Percentiles rank a stretch among this genome's conserved stretches.
phyloP scores from a whole-genome alignment of 2,329 filamentous ascomycete species.

The Waltergamsia citrina region DNA sequence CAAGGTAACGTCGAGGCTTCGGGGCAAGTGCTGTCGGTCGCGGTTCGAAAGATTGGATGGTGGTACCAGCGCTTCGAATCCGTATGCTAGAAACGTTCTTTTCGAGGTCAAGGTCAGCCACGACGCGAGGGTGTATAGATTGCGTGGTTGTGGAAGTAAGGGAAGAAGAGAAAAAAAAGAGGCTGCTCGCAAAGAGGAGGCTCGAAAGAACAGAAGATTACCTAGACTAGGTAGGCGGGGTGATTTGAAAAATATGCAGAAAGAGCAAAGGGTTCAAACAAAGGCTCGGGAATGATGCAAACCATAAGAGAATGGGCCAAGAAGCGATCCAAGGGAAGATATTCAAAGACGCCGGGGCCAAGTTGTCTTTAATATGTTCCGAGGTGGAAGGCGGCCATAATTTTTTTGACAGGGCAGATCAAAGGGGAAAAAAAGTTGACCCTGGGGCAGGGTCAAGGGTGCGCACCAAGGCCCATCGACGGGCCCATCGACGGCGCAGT shows the following conservation, averaged over 20 bases:
- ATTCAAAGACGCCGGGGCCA: conserved; percentile 2
- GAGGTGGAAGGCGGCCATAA: neutral
- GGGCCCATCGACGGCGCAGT: conserved; percentile 1
- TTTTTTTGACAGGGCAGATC: neutral
- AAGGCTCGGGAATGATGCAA: no score
- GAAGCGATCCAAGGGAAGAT: neutral
- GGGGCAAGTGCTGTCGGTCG: no score
- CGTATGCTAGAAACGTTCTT: no score
- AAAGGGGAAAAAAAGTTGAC: conserved; percentile 3
- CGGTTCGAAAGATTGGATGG: no score
- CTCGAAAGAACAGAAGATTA: neutral
- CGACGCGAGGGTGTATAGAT: conserved; percentile 2
- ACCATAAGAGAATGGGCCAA: neutral
- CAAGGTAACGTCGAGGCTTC: no score
- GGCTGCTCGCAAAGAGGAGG: neutral
- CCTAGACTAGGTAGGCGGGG: neutral
- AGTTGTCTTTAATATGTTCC: conserved; percentile 1
- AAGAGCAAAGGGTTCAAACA: no score
- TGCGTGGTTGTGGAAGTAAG: neutral
- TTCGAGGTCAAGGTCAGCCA: conserved; percentile 4
- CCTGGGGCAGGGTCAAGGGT: conserved; percentile 1
- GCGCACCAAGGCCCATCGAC: neutral
- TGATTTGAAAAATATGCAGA: neutral
- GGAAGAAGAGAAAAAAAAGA: neutral
- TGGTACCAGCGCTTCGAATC: no score